Evolutionary conservation across 371 early-diverging fungal genomes (phyloP).

Genomic region (Rhizopus stolonifer): DNA sequence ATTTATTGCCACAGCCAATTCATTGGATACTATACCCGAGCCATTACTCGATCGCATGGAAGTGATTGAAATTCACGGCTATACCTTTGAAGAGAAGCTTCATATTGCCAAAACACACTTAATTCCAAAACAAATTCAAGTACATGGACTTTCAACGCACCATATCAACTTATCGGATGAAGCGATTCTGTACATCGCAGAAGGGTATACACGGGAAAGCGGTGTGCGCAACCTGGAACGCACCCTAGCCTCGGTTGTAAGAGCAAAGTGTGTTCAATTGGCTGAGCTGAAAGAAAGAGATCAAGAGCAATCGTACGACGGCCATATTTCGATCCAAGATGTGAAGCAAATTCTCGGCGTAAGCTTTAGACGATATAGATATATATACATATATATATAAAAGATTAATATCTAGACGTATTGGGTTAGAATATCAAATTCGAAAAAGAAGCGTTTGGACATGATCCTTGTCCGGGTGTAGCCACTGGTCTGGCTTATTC

Average conservation of each 20-base stretch:
- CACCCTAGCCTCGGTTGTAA: conserved; percentile 69
- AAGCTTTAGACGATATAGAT: no score
- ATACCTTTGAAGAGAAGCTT: conserved; percentile 81
- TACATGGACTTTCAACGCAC: conserved; percentile 58
- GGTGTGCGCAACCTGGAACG: conserved; percentile 83
- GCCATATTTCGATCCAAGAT: conserved; percentile 33
- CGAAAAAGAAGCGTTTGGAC: conserved; percentile 68
- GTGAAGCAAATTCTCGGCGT: conserved; percentile 71
- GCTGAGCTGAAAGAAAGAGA: conserved; percentile 38
- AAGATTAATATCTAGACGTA: no score
- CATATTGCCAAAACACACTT: conserved; percentile 50
- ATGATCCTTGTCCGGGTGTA: conserved; percentile 68
- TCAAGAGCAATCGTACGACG: conserved; percentile 24
- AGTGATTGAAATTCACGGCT: conserved; percentile 79
- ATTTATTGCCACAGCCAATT: conserved; percentile 89
- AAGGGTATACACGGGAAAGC: conserved; percentile 78
- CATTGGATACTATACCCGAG: conserved; percentile 71
- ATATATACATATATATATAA: no score
- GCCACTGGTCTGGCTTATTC: conserved; percentile 86
- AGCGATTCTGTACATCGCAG: conserved; percentile 59
- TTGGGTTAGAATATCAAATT: conserved; percentile 16
- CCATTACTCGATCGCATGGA: conserved; percentile 89
- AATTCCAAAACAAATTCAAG: conserved; percentile 65
- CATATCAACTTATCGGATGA: conserved; percentile 51
- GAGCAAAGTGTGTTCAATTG: conserved; percentile 72